Evolutionary conservation across 2,329 filamentous ascomycete species (phyloP).

Genomic region (Fusarium annulatum): DNA sequence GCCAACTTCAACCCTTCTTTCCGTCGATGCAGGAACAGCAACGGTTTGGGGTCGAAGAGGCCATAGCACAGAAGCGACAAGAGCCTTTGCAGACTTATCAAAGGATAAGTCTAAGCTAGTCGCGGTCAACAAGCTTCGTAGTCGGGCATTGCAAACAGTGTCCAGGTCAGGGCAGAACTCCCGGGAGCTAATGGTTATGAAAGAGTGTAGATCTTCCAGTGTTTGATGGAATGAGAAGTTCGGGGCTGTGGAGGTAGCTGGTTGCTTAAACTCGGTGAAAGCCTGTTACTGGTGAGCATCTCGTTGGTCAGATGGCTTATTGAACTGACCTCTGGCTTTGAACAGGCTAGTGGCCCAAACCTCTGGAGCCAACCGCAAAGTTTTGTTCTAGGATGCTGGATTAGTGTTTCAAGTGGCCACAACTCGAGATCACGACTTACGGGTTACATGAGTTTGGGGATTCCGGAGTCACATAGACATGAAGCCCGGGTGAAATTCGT

Average conservation of each 20-base stretch:
- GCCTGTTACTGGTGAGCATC: constrained; percentile 53
- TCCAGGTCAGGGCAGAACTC: constrained; percentile 62
- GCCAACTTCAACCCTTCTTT: constrained; percentile 80
- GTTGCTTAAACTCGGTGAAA: constrained; percentile 65
- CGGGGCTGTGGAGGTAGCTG: constrained; percentile 55
- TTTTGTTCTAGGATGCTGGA: constrained; percentile 51
- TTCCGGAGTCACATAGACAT: constrained; percentile 78
- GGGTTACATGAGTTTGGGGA: constrained; percentile 22
- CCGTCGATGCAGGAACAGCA: constrained; percentile 52
- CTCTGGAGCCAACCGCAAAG: constrained; percentile 70
- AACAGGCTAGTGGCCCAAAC: constrained; percentile 70
- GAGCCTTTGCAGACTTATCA: constrained; percentile 71
- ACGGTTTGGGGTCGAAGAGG: constrained; percentile 57
- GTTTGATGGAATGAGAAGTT: constrained; percentile 76
- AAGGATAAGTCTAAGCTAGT: constrained; percentile 81
- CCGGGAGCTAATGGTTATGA: constrained; percentile 65
- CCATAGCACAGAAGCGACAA: constrained; percentile 76
- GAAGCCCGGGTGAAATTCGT: constrained; percentile 81
- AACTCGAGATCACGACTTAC: constrained; percentile 39
- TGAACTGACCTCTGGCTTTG: constrained; percentile 42
- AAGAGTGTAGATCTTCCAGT: constrained; percentile 65
- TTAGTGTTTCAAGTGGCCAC: background rate
- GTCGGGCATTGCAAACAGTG: constrained; percentile 60
- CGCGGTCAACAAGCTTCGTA: constrained; percentile 61
- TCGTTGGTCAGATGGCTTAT: background rate